Evolutionary conservation across 2,329 filamentous ascomycete species (phyloP).

Genomic region (Cercospora janseana): DNA sequence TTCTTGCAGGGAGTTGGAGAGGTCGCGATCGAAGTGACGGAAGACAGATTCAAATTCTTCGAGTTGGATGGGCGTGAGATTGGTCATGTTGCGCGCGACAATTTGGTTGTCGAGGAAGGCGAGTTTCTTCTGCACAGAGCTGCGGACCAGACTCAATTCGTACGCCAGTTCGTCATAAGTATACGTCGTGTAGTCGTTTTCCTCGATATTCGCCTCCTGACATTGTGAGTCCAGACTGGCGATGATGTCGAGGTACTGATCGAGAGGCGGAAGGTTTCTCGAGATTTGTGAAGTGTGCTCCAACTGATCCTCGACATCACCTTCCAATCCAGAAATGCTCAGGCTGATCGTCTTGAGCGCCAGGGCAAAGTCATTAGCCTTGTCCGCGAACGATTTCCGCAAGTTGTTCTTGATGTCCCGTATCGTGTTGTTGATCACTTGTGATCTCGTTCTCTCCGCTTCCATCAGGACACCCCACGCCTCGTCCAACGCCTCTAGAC

Average conservation of each 20-base stretch:
- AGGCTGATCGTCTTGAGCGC: slow-evolving; percentile 92
- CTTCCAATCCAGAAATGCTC: slow-evolving; percentile 94
- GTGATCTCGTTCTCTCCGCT: slow-evolving; percentile 82
- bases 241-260: slow-evolving; percentile 86
- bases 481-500: slow-evolving; percentile 74
- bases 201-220: slow-evolving; percentile 94
- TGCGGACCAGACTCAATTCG: slow-evolving; percentile 86
- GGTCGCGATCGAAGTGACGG: slow-evolving; percentile 92
- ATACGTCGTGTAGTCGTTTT: slow-evolving; percentile 99
- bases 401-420: slow-evolving; percentile 97
- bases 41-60: slow-evolving; percentile 99
- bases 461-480: slow-evolving; percentile 79
- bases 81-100: slow-evolving; percentile 97
- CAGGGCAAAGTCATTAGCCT: slow-evolving; percentile 95
- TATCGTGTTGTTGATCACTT: slow-evolving; percentile 96
- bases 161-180: slow-evolving; percentile 95
- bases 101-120: slow-evolving; percentile 98
- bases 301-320: slow-evolving; percentile 92
- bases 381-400: slow-evolving; percentile 90
- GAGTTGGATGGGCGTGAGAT: slow-evolving; percentile 93
- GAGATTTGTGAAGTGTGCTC: slow-evolving; percentile 82
- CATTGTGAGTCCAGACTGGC: slow-evolving; percentile 83
- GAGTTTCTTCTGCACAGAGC: slow-evolving; percentile 92
- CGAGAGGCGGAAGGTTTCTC: slow-evolving; percentile 81
- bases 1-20: slow-evolving; percentile 84